Base-by-base conservation (phyloP, 441 rosid genomes). In the Populus hybrid region DNA sequence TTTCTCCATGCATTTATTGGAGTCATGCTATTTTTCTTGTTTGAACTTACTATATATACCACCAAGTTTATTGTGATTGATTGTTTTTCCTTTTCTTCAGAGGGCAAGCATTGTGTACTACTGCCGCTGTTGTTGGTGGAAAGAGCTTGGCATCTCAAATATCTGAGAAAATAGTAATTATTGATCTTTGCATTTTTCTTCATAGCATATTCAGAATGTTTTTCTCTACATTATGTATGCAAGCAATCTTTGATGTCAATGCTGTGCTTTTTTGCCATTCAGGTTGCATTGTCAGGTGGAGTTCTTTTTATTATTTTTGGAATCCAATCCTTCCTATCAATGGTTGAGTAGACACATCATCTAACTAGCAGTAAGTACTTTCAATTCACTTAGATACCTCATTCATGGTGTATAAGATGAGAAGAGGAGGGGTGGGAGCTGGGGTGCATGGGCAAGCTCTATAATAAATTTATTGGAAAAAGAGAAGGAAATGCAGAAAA, bases 121-220 rank as follows among this genome's bases (percentile, higher is more conserved):
- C 84, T 69, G 99, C 98, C 67, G 99, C 99, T 77, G 98, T 95
- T 16, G n/a, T 93, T 50, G 99, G 99, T 79, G 99, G 99, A 81
- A 93, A 93, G 87, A 92, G 97, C 82, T 86, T 95, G 90, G 99
- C 99, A 12, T 88, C 97, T 81, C 98, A 89, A 86, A 95, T 93
- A 84, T 95, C 99, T 8, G 99, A 93, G 87, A 89, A 83, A 90
- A 82, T 95, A 59, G 99, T 95, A 89, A 84, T 73, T 36, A 30
- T 30, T 10, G 67, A 67, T 65, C 8, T 64, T 65, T 35, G 5
- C n/a, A 16, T 78, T 57, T 64, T 23, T 35, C 34, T 28, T 59
- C 38, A 67, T 63, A 14, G 28, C 80, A 61, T 65, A 67, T 66
- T 35, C n/a, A 38, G 61, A 34, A 34, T 66, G 3, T 63, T 9